Conservation (phyloP, 2,329 filamentous ascomycete genomes). For the Aspergillus arachidicola region DNA sequence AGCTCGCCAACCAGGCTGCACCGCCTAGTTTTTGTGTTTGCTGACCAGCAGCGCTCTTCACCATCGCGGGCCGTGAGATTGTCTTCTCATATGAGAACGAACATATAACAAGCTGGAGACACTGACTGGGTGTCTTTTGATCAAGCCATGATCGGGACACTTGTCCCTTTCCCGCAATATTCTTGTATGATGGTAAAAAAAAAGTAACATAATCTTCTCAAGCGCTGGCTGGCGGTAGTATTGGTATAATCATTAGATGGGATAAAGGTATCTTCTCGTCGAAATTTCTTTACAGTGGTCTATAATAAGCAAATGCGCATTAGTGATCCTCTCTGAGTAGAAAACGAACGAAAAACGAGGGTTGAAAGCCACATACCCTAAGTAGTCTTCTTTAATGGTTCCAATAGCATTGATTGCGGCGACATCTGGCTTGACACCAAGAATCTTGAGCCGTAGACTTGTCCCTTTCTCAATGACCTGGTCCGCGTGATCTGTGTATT, state of each 20-base stretch:
- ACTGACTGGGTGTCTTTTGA: constrained; percentile 1
- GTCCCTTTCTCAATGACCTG: constrained; percentile 92
- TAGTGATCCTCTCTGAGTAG: constrained; percentile 7
- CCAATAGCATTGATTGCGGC: constrained; percentile 96
- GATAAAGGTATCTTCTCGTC: constrained; percentile 25
- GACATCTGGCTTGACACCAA: constrained; percentile 90
- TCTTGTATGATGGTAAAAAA: constrained; percentile 6
- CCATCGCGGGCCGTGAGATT: background rate
- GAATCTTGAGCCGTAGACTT: constrained; percentile 90
- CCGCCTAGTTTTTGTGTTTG: background rate
- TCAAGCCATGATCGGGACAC: background rate
- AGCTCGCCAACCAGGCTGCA: background rate
- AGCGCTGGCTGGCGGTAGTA: constrained; percentile 11
- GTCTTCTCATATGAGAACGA: background rate
- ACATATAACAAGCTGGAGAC: background rate
- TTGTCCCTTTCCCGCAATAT: background rate
- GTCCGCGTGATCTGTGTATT: constrained; percentile 93
- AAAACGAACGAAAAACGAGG: background rate
- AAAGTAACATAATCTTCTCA: constrained; percentile 4
- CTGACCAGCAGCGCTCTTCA: background rate
- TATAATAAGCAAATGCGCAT: constrained; percentile 16
- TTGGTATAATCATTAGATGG: constrained; percentile 19
- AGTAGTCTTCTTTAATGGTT: constrained; percentile 80
- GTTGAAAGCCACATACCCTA: constrained; percentile 42
- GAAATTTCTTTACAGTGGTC: constrained; percentile 34